These are phyloP conservation scores for Ogataea allantospora DNA, from an alignment of 805 yeast genomes.

Conservation along the genomic window DNA sequence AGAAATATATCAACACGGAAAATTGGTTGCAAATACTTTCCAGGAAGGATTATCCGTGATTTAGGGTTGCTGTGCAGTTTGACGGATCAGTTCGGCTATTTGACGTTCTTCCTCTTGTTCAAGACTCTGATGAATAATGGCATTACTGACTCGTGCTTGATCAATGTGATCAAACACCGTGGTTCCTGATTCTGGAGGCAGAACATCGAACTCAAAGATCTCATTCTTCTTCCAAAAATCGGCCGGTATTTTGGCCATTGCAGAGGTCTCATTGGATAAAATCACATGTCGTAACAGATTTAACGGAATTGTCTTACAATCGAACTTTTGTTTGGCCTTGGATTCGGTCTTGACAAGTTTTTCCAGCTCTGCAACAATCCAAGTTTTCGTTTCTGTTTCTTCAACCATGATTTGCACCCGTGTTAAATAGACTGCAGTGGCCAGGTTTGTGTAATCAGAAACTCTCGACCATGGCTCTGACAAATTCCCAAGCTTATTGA, in stretches of 20 bases:
- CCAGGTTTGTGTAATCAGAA: constrained; percentile 38
- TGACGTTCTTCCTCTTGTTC: constrained; percentile 28
- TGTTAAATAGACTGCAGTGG: constrained; percentile 56
- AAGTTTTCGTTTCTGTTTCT: constrained; percentile 43
- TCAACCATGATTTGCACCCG: constrained; percentile 58
- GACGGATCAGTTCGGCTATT: constrained; percentile 22
- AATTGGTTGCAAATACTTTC: constrained; percentile 55
- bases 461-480: constrained; percentile 28
- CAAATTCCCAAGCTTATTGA: constrained; percentile 43
- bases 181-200: constrained; percentile 60
- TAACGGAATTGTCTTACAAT: constrained; percentile 44
- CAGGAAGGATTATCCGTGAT: constrained; percentile 61
- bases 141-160: constrained; percentile 44
- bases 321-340: constrained; percentile 15
- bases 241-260: constrained; percentile 68
- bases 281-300: constrained; percentile 68
- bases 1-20: constrained; percentile 51
- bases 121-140: constrained; percentile 30
- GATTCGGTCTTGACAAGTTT: constrained; percentile 19
- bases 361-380: constrained; percentile 29
- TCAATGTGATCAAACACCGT: constrained; percentile 45
- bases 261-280: constrained; percentile 65
- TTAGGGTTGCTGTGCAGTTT: constrained; percentile 14
- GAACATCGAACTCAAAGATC: constrained; percentile 65
- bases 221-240: constrained; percentile 60